Base-by-base conservation (phyloP, 2,329 filamentous ascomycete species). In the Phaeophleospora eucalypticola region DNA sequence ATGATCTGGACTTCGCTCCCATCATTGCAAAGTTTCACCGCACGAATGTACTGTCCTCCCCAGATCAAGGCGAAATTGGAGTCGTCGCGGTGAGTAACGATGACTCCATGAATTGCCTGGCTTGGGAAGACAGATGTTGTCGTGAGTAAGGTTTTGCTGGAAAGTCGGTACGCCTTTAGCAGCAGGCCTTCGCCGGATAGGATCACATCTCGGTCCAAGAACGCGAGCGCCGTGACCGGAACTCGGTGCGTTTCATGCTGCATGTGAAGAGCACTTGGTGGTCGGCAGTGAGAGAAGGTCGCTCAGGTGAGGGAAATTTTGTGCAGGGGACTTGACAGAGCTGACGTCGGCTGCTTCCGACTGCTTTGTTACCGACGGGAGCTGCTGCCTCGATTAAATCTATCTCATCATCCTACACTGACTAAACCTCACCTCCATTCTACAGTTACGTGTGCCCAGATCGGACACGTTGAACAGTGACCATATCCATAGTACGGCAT, bases 61-160 rank as follows among this genome's bases (percentile, higher is more conserved):
- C 87, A 94, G 14, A 84, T 68, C 4, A 91, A 70, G 8, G 82
- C 35, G 8, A 15, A 15, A 41, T 14, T 20, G 7, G 67, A 57
- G 6, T 58, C 58, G 2, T 45, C 38, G 2, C 36, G 46, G 17
- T 57, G 64, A 42, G 59, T 55, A 19, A 81, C 67, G n/a, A 73
- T 67, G 44, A 91, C 81, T 2, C 87, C 87, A 65, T 93, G 88
- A 41, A 93, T 80, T 2, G 81, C 72, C 63, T 91, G 86, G n/a
- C 75, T 74, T 14, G 68, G 60, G 59, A 93, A 90, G 21, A 89
- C 67, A 18, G 66, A 66, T 6, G 45, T 41, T 77, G 60, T 40
- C 62, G 60, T 32, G n/a, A 65, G 41, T 14, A 52, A 50, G 3
- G n/a, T 27, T 15, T 56, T 60, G 27, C 54, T 52, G 21, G 56